Evolutionary conservation across 139 green algal genomes (phyloP).

Genomic region (Protoeuglena noctilucae): DNA sequence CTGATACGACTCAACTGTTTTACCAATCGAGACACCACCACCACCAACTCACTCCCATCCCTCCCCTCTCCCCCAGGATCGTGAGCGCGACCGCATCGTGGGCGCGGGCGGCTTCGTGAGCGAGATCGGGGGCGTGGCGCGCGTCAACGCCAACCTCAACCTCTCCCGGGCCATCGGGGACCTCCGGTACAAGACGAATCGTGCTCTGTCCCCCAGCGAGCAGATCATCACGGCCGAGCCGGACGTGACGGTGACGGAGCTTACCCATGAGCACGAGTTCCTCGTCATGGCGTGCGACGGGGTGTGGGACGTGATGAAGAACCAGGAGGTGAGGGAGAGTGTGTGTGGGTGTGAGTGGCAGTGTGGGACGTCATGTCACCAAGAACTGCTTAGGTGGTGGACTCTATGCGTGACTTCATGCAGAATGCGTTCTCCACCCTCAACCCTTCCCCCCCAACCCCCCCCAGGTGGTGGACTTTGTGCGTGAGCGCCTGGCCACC

Average conservation of each 20-base stretch:
- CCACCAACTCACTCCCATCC: no score
- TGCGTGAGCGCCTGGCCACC: conserved; percentile 36
- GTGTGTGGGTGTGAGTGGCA: conserved; percentile 36
- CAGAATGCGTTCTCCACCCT: not conserved
- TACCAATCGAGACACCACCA: no score
- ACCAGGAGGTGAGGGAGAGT: conserved; percentile 58
- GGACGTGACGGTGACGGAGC: conserved; percentile 40
- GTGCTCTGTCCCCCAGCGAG: conserved; percentile 29
- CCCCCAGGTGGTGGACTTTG: conserved; percentile 61
- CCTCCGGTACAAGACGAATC: conserved; percentile 82
- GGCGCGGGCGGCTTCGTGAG: conserved; percentile 55
- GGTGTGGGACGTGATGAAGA: conserved; percentile 48
- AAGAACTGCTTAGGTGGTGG: conserved; percentile 6
- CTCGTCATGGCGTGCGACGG: conserved; percentile 85
- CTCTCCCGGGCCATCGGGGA: conserved; percentile 88
- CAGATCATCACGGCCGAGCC: conserved; percentile 75
- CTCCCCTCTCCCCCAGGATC: no score
- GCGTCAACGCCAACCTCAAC: conserved; percentile 91
- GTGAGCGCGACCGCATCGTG: conserved; percentile 58
- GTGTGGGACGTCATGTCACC: conserved; percentile 80
- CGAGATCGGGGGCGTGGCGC: conserved; percentile 19
- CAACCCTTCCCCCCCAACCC: not conserved
- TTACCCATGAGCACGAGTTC: conserved; percentile 36
- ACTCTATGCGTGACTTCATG: not conserved
- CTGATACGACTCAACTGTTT: no score